Conservation (phyloP, 192 early-diverging fungal species). For the Coemansia sp. region DNA sequence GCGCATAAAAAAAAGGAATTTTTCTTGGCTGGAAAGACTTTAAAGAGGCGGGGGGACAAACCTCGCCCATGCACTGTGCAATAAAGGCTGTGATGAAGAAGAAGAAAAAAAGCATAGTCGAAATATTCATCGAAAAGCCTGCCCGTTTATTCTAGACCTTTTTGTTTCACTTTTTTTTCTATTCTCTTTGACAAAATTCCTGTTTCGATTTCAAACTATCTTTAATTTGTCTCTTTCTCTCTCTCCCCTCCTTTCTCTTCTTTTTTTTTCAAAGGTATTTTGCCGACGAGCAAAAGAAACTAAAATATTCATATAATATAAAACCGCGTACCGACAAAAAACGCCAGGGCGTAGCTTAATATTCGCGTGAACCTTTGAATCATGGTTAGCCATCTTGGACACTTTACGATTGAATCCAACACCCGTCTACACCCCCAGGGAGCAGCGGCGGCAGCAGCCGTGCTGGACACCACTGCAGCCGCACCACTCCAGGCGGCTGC, state of each 20-base stretch:
- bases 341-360: conserved; percentile 9
- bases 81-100: not conserved
- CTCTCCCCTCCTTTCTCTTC: not conserved
- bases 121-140: not conserved
- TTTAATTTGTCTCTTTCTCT: not conserved
- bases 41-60: not conserved
- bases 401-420: conserved; percentile 47
- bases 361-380: conserved; percentile 10
- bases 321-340: not conserved
- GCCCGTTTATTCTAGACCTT: conserved; percentile 1
- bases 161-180: conserved; percentile 24
- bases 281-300: not conserved
- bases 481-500: not conserved
- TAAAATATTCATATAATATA: conserved; percentile 17
- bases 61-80: not conserved
- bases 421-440: conserved; percentile 55
- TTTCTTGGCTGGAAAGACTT: not conserved
- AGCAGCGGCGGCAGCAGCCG: conserved; percentile 12
- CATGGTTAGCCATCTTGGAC: conserved; percentile 34
- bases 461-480: not conserved
- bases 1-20: not conserved
- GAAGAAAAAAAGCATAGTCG: not conserved
- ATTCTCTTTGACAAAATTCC: conserved; percentile 3
- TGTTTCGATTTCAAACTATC: not conserved
- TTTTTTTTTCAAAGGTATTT: not conserved